Percentiles rank a stretch among this genome's conserved stretches.
phyloP scores from a whole-genome alignment of 2,329 filamentous ascomycete species.

The Byssoonygena ceratinophila region DNA sequence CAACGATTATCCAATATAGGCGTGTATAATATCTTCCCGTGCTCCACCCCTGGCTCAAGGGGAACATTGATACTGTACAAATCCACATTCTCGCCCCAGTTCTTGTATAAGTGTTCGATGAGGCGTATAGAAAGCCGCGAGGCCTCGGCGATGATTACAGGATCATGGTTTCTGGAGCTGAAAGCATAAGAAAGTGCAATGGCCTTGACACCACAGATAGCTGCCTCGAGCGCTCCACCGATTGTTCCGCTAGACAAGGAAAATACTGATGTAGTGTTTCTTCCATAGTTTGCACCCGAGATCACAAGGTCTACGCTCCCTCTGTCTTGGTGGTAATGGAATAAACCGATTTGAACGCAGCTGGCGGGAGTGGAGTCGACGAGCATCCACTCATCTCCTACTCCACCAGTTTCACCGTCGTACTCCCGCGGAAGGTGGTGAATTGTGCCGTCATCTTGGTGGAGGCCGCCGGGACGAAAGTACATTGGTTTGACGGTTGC shows the following conservation, averaged over 20 bases:
- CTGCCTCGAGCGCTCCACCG: constrained; percentile 66
- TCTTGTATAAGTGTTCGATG: constrained; percentile 64
- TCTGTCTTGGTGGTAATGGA: constrained; percentile 64
- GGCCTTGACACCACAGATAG: constrained; percentile 56
- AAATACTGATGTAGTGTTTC: constrained; percentile 72
- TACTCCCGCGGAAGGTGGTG: constrained; percentile 48
- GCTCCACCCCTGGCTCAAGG: constrained; percentile 62
- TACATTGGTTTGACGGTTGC: constrained; percentile 75
- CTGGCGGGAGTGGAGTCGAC: constrained; percentile 72
- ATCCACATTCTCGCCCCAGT: constrained; percentile 65
- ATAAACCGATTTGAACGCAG: constrained; percentile 70
- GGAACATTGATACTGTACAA: constrained; percentile 91
- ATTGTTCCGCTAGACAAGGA: constrained; percentile 67
- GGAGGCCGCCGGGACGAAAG: constrained; percentile 58
- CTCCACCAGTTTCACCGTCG: constrained; percentile 43
- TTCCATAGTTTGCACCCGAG: constrained; percentile 71
- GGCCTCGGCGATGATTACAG: constrained; percentile 65
- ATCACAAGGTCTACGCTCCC: constrained; percentile 67
- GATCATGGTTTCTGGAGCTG: constrained; percentile 73
- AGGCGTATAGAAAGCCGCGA: constrained; percentile 63
- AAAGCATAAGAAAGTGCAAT: constrained; percentile 89
- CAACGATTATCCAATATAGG: constrained; percentile 85
- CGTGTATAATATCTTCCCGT: constrained; percentile 67
- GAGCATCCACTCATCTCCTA: constrained; percentile 67
- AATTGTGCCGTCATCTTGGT: constrained; percentile 56